Base-by-base conservation (phyloP, 2,329 filamentous ascomycete species). In the Drechslerella coelobrocha region DNA sequence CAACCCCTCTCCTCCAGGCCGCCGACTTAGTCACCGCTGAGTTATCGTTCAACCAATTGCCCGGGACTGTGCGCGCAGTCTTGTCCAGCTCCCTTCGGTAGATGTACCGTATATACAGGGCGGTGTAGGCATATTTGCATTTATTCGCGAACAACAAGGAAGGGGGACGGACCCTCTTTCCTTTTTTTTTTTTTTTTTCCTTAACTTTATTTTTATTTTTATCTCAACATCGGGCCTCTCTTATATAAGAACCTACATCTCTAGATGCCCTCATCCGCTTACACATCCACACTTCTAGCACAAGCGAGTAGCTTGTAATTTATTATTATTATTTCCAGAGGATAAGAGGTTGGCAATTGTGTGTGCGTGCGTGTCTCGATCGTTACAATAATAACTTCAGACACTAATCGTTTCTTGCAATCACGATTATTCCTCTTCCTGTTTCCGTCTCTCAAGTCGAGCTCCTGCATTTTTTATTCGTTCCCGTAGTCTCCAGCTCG, bases 111-210 rank as follows among this genome's bases (percentile, higher is more conserved):
- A 63, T 47, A 39, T 57, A 63, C 66, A 63, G 66, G 66, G 66
- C 59, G 62, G 47, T 53, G 62, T 71, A 71, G 66, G 59, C 52
- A 45, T 21, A 71, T 63, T 63, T 59, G 41, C 52, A 60, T 63
- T 59, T 53, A 57, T 53, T 62, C 31, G 41, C 54, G 55, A 47
- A 26, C 47, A 21, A 60, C 41, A 27, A 52, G n/a, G 39, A 24
- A 21, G 43, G 12, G 41, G 24, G 51, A 39, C 48, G 31, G 37
- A 47, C 48, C 43, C 53, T 55, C 55, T 37, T 56, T 24, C 14
- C 17, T 52, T 53, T 53, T 37, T 53, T 17, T 52, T 53, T 26
- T 51, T n/a, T 43, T 52, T 8, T 52, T 52, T 21, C 10, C 19
- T 24, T 8, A 27, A n/a, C n/a, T n/a, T 29, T 45, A 26, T 52